Base-by-base conservation (phyloP, 2,329 filamentous ascomycete species). In the Drechslera avenae region DNA sequence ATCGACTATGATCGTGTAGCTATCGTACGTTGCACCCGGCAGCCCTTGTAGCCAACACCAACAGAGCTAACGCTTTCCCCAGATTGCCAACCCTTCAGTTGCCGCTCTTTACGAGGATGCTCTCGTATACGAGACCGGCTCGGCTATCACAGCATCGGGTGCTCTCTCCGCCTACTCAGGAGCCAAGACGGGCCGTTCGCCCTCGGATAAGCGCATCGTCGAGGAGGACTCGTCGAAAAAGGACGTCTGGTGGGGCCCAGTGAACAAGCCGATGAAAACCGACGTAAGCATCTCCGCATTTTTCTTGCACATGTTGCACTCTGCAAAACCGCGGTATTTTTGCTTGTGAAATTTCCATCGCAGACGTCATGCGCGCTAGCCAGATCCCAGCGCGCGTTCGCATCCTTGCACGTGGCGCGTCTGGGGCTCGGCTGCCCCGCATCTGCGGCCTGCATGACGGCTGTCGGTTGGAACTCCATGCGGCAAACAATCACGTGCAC, bases 1-100 rank as follows among this genome's bases (percentile, higher is more conserved):
- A 99, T 99, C 73, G 94, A 99, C 83, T 99, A 97, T 76, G 90
- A 97, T 79, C 89, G 91, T 73, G 94, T 99, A 71, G 90, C 94
- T 59, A 99, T 99, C 82, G 92, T 96, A 84, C 76, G 90, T 75
- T 51, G 7, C 28, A 13, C 23, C 21, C 35, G 17, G 32, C 4
- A 8, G 21, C 30, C 17, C 26, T 30, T 10, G n/a, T 14, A 7
- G 10, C 30, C n/a, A 12, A 12, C 13, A 35, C 9, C 26, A 32
- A 35, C 48, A 53, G 31, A 30, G 58, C 64, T 44, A 64, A 61
- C 37, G 54, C 36, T 34, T 26, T 28, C 34, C 13, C 16, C 66
- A 86, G 83, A 82, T 87, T 67, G 90, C 91, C 79, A 97, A 99
- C 79, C 92, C 93, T 59, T 94, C 93, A 50, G 94, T 97, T 56